Evolutionary conservation across 2,329 filamentous ascomycete genomes (phyloP).

Genomic region (Fusarium haematococcum): DNA sequence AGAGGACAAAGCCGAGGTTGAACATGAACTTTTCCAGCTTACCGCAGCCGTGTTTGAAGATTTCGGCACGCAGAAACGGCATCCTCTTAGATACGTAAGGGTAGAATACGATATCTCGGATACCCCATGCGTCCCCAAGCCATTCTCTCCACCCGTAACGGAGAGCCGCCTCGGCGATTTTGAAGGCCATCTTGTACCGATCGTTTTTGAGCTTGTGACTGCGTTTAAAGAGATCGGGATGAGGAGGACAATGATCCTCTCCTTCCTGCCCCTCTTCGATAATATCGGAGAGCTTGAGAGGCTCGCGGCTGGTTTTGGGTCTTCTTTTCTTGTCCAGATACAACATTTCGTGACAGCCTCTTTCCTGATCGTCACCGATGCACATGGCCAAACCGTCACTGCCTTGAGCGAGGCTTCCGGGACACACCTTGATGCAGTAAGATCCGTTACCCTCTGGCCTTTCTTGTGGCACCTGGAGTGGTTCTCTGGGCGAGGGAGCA

Average conservation of each 20-base stretch:
- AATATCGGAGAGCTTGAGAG: slow-evolving; percentile 7
- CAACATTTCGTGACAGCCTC: slow-evolving; percentile 1
- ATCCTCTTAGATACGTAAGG: slow-evolving; percentile 10
- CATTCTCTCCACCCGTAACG: slow-evolving; percentile 17
- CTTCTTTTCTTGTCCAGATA: slow-evolving; percentile 6
- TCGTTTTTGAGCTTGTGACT: background rate
- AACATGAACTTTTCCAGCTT: slow-evolving; percentile 1
- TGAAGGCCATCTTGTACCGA: slow-evolving; percentile 7
- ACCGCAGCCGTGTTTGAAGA: background rate
- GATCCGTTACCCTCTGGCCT: background rate
- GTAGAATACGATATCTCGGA: slow-evolving; percentile 2
- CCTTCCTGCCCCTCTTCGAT: background rate
- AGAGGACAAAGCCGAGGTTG: slow-evolving; percentile 4
- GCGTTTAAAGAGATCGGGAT: background rate
- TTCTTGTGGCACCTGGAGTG: background rate
- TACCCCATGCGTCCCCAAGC: slow-evolving; percentile 14
- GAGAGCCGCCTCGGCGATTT: slow-evolving; percentile 14
- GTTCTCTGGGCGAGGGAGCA: background rate
- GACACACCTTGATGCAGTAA: slow-evolving; percentile 9
- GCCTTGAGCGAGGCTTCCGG: slow-evolving; percentile 14
- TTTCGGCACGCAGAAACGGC: background rate
- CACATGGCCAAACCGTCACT: slow-evolving; percentile 12
- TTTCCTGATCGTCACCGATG: slow-evolving; percentile 6
- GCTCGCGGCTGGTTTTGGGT: background rate
- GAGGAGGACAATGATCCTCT: background rate